Evolutionary conservation across 2,329 filamentous ascomycete species (phyloP), one percentile per base, ranked within the genome.

Genomic region (Aureobasidium subglaciale): DNA sequence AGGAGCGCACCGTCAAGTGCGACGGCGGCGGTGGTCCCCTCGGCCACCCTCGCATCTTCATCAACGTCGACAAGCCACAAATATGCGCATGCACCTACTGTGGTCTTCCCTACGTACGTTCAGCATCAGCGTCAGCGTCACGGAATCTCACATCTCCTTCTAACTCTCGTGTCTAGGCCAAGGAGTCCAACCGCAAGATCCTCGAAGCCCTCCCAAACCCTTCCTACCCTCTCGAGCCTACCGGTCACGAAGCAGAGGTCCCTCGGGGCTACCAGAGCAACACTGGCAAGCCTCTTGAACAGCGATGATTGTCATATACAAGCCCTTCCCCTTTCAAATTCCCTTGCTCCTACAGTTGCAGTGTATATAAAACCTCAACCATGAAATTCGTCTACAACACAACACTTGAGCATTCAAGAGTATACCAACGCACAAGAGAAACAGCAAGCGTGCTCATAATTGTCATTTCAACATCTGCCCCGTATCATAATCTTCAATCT

Each of bases 31-130:
- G 91, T 63, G 93, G 92, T 42, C 86, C 91, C 29, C 77, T 88
- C 55, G 93, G 93, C 40, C 93, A 99, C 72, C 93, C 93, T 48
- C 83, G 83, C 67, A 87, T 99, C 74, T 99, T 90, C 72, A 99
- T 99, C 82, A 99, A 99, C 75, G 86, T 88, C 63, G 93, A 99
- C 75, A 97, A 96, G 80, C 88, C 93, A 40, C 85, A 97, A 78
- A 96, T 99, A 66, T 83, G 83, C 73, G 78, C 78, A 70, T 99
- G 93, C 79, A 86, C 81, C 67, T 99, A 99, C 78, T 99, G 93
- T 70, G 93, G 93, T 53, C 71, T 93, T 63, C 93, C 93, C 64
- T 99, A 85, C 70, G 93, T 97, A 81, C 70, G 91, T 76, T 13
- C n/a, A n/a, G n/a, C n/a, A n/a, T n/a, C n/a, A n/a, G n/a, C n/a